A percentile compares a stretch with the other conserved stretches of the same genome.
Evolutionary conservation across 176 grass and related monocot species (phyloP).

Genomic region (Juncus inflexus): DNA sequence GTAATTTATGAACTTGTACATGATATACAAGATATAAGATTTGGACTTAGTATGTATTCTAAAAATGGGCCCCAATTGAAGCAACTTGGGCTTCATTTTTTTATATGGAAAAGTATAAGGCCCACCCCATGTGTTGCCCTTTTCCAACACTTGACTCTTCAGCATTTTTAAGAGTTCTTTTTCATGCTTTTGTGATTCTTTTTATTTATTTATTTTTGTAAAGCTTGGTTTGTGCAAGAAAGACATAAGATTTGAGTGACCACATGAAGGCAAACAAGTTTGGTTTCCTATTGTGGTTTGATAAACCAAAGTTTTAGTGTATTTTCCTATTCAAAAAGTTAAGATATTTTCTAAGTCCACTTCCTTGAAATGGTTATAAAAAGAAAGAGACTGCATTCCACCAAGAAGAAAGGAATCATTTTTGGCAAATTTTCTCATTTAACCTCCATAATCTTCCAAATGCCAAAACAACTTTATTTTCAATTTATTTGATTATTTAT

Average conservation of each 20-base stretch:
- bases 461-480: too few relatives aligned
- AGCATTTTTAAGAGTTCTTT: background rate
- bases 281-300: too few relatives aligned
- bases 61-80: background rate
- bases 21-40: too few relatives aligned
- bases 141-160: constrained; percentile 27
- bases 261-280: too few relatives aligned
- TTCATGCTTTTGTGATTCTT: background rate
- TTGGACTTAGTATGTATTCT: too few relatives aligned
- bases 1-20: too few relatives aligned
- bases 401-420: constrained; percentile 13
- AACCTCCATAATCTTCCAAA: too few relatives aligned
- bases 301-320: too few relatives aligned
- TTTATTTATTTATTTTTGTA: background rate
- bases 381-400: constrained; percentile 17
- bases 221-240: background rate
- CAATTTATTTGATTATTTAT: too few relatives aligned
- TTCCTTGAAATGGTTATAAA: constrained; percentile 10
- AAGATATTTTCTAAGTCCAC: constrained; percentile 12
- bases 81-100: constrained; percentile 16
- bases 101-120: constrained; percentile 1
- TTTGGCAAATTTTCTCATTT: background rate
- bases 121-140: constrained; percentile 22
- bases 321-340: background rate
- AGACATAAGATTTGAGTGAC: too few relatives aligned